Evolutionary conservation across 352 stramenopile genomes (phyloP).

Genomic region (Phytophthora megakarya): DNA sequence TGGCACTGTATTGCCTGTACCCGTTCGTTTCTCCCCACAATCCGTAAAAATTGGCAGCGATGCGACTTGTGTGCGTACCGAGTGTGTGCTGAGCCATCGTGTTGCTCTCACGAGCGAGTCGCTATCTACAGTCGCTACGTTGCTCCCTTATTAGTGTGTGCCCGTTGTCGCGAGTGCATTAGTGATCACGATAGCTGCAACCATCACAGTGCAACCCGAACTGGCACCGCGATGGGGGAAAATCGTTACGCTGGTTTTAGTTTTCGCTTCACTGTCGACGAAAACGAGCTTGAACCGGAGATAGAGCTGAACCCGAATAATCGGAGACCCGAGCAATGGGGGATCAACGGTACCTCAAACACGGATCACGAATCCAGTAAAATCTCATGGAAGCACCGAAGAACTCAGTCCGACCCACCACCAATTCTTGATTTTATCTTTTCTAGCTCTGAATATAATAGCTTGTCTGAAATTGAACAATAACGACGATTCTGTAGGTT

Average conservation of each 20-base stretch:
- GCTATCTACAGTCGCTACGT: conserved; percentile 47
- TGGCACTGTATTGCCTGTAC: conserved; percentile 45
- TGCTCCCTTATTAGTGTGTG: conserved; percentile 35
- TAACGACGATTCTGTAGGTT: too few relatives aligned
- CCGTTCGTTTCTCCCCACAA: conserved; percentile 20
- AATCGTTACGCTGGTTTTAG: conserved; percentile 30
- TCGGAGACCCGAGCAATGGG: conserved; percentile 9
- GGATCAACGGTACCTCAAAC: not conserved
- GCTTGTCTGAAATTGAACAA: too few relatives aligned
- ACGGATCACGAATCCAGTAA: not conserved
- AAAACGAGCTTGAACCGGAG: conserved; percentile 22
- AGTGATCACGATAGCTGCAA: conserved; percentile 18
- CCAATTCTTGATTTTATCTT: too few relatives aligned
- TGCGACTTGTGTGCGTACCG: conserved; percentile 44
- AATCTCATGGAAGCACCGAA: conserved; percentile 9
- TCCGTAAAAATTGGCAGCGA: conserved; percentile 25
- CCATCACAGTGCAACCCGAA: conserved; percentile 4
- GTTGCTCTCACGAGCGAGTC: conserved; percentile 37
- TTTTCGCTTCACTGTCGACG: conserved; percentile 23
- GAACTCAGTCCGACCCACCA: conserved; percentile 28
- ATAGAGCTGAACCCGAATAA: conserved; percentile 19
- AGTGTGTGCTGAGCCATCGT: conserved; percentile 33
- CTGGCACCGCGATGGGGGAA: not conserved
- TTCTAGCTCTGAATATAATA: too few relatives aligned
- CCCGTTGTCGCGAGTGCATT: conserved; percentile 39